phyloP scores from a whole-genome alignment of 371 early-diverging fungal genomes.

The Blakeslea trispora region DNA sequence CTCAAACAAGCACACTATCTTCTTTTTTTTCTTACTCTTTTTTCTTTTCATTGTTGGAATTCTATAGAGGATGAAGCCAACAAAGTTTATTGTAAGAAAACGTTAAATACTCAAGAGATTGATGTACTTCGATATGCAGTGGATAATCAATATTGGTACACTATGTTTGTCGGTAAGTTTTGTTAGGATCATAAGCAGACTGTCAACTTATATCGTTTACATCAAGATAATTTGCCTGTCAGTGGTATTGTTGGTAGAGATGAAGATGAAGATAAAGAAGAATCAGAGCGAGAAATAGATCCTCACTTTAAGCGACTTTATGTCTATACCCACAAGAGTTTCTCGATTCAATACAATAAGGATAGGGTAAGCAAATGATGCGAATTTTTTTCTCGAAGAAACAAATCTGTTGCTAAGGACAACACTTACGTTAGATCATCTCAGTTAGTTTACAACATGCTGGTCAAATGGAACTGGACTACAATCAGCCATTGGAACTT shows the following conservation, averaged over 20 bases:
- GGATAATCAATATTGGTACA: slow-evolving; percentile 67
- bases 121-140: slow-evolving; percentile 67
- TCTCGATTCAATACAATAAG: slow-evolving; percentile 63
- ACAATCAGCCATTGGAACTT: slow-evolving; percentile 36
- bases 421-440: too few relatives aligned
- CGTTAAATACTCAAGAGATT: slow-evolving; percentile 48
- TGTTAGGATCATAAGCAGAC: too few relatives aligned
- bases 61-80: slow-evolving; percentile 24
- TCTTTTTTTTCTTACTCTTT: too few relatives aligned
- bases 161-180: slow-evolving; percentile 70
- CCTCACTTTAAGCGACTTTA: slow-evolving; percentile 32
- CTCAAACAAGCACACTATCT: too few relatives aligned
- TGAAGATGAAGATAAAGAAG: slow-evolving; percentile 27
- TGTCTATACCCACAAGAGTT: slow-evolving; percentile 67
- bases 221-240: slow-evolving; percentile 61
- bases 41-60: too few relatives aligned
- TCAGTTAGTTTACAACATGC: slow-evolving; percentile 46
- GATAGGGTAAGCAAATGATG: slow-evolving; percentile 40
- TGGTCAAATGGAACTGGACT: slow-evolving; percentile 38
- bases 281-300: slow-evolving; percentile 17
- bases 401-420: too few relatives aligned
- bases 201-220: too few relatives aligned
- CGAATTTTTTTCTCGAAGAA: too few relatives aligned
- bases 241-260: slow-evolving; percentile 50
- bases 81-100: slow-evolving; percentile 47